Conservation (phyloP, 352 stramenopile genomes). For the Phytophthora foliorum region DNA sequence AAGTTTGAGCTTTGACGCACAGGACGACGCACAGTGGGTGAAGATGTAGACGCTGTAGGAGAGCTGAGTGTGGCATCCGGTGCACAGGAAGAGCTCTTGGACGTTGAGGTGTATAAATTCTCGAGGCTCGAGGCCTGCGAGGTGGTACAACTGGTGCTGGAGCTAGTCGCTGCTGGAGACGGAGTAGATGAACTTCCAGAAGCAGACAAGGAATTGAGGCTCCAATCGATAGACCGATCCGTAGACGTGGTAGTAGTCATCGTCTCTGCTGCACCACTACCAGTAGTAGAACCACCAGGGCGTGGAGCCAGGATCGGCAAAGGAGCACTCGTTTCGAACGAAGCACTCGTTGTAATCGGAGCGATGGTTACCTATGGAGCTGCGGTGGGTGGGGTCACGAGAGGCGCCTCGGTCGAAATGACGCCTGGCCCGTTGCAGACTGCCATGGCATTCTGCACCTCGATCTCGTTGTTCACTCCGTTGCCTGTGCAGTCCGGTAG, state of each 20-base stretch:
- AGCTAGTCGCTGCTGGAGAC: slow-evolving; percentile 11
- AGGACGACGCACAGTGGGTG: slow-evolving; percentile 41
- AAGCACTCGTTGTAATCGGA: slow-evolving; percentile 15
- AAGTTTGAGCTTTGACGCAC: slow-evolving; percentile 21
- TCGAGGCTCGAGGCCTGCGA: slow-evolving; percentile 23
- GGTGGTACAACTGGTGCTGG: slow-evolving; percentile 22
- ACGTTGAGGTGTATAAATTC: slow-evolving; percentile 22
- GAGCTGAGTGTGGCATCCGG: slow-evolving; percentile 22
- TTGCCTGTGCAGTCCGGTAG: slow-evolving; percentile 24
- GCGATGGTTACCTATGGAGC: slow-evolving; percentile 15
- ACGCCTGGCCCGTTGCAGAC: slow-evolving; percentile 19
- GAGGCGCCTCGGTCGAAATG: slow-evolving; percentile 12
- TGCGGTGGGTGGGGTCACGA: slow-evolving; percentile 1
- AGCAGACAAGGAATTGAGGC: neutral
- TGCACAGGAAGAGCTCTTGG: slow-evolving; percentile 29
- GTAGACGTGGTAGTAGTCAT: slow-evolving; percentile 9
- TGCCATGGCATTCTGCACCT: slow-evolving; percentile 31
- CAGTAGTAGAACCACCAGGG: slow-evolving; percentile 5
- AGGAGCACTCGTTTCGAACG: slow-evolving; percentile 11
- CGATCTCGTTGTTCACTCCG: slow-evolving; percentile 33
- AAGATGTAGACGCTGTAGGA: slow-evolving; percentile 38
- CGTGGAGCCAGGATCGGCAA: slow-evolving; percentile 7
- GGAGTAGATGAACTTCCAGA: slow-evolving; percentile 6
- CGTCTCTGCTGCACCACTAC: neutral
- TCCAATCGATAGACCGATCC: slow-evolving; percentile 1